Base-by-base conservation (phyloP, 164 flowering plant genomes). In the Buxus sempervirens region DNA sequence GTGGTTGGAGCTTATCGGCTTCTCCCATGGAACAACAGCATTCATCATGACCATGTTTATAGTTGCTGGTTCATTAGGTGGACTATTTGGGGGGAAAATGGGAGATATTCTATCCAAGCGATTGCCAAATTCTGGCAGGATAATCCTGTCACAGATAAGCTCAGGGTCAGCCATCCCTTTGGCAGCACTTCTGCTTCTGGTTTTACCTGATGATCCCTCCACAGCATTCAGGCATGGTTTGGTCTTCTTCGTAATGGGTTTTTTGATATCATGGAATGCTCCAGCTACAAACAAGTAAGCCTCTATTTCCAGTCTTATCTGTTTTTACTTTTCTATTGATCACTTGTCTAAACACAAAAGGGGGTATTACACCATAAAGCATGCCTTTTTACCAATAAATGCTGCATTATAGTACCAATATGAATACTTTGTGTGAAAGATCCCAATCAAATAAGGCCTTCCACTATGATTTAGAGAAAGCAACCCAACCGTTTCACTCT, bases 1-100 rank as follows among this genome's bases (percentile, higher is more conserved):
- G 97, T 95, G 98, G 96, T 77, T 91, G 66, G 97, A 94, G 81
- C 90, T 90, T 49, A 85, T 81, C 25, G 97, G 97, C 14, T 88
- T 94, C 75, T 87, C 97, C 55, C 96, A 94, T 64, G 70, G 75
- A 61, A 76, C 74, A 65, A 91, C 97, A 25, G 96, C 95, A 27
- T 71, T 86, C 19, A 78, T 94, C 25, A 82, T 86, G 25, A 82
- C 78, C 45, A 18, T 82, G 51, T 94, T 91, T 74, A 88, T 83
- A 38, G 76, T 87, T 73, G 87, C 84, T 22, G 57, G 75, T 73
- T 91, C 98, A 18, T 75, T 91, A 67, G 98, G 97, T 6, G 97
- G 91, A 23, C 77, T 94, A 23, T 87, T 94, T 78, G 98, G 98
- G 16, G 98, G 98, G 13, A 83, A 62, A 55, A 82, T 90, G 91